A percentile compares a stretch with the other conserved stretches of the same genome.
These are phyloP conservation scores for Globisporangium sylvaticum DNA, from an alignment of 352 stramenopile genomes.

Conservation along the genomic window DNA sequence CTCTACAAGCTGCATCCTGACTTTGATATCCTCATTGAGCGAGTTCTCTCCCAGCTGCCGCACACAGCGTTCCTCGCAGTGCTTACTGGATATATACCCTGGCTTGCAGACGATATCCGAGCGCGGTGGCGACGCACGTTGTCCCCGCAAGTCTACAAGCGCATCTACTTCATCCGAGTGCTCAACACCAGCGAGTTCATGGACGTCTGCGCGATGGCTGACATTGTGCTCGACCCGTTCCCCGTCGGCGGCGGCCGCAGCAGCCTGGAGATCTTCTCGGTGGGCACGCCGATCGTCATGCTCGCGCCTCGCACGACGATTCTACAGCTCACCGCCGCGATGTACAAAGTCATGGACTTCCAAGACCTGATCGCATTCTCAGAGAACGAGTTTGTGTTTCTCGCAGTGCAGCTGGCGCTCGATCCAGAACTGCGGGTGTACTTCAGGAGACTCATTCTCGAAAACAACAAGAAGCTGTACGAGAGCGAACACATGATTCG, in stretches of 20 bases:
- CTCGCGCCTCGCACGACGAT: conserved; percentile 45
- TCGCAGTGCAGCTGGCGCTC: conserved; percentile 25
- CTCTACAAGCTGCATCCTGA: conserved; percentile 70
- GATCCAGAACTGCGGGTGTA: conserved; percentile 17
- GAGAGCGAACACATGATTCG: conserved; percentile 23
- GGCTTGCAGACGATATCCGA: conserved; percentile 27
- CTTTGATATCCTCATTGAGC: conserved; percentile 47
- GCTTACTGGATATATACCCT: conserved; percentile 20
- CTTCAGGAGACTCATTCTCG: conserved; percentile 26
- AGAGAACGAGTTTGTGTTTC: conserved; percentile 21
- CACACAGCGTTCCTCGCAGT: conserved; percentile 36
- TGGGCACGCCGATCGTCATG: conserved; percentile 60
- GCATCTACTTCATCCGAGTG: conserved; percentile 42
- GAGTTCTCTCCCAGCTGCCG: conserved; percentile 23
- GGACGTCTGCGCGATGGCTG: conserved; percentile 31
- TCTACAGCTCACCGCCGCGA: conserved; percentile 54
- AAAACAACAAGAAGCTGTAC: conserved; percentile 32
- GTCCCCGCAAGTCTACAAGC: conserved; percentile 17
- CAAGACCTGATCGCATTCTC: conserved; percentile 22
- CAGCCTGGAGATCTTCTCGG: conserved; percentile 56
- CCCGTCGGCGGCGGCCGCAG: conserved; percentile 55
- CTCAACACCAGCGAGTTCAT: conserved; percentile 40
- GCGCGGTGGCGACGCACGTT: conserved; percentile 25
- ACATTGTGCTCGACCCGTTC: conserved; percentile 61
- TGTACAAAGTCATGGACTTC: conserved; percentile 59